These are phyloP conservation scores for Penicillium fuscoglaucum DNA, from an alignment of 2,329 filamentous ascomycete genomes.

Conservation along the genomic window DNA sequence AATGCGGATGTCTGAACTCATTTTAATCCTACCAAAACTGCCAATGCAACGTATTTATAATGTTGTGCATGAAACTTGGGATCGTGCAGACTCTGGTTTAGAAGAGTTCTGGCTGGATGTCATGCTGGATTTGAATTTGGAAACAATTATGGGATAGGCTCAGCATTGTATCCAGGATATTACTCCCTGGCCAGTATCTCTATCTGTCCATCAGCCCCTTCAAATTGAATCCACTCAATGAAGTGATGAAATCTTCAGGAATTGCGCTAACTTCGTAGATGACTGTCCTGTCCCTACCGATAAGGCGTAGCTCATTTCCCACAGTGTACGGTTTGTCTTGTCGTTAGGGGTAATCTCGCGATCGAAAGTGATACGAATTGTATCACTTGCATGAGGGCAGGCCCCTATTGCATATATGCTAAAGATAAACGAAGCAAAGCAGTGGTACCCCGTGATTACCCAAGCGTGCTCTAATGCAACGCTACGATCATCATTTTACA, in stretches of 20 bases:
- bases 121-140: conserved; percentile 26
- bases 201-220: not conserved
- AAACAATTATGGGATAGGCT: conserved; percentile 26
- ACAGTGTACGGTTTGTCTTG: too few relatives aligned
- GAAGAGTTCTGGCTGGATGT: conserved; percentile 24
- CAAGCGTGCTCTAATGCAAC: too few relatives aligned
- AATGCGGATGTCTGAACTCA: conserved; percentile 23
- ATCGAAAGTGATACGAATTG: too few relatives aligned
- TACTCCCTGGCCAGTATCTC: not conserved
- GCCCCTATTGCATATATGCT: too few relatives aligned
- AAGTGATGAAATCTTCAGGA: not conserved
- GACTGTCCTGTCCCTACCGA: too few relatives aligned
- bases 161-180: not conserved
- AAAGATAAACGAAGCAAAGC: too few relatives aligned
- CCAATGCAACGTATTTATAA: conserved; percentile 24
- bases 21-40: conserved; percentile 23
- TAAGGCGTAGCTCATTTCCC: too few relatives aligned
- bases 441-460: too few relatives aligned
- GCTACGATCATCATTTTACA: not conserved
- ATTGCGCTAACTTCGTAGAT: not conserved
- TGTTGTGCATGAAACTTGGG: conserved; percentile 24
- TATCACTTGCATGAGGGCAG: too few relatives aligned
- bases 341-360: too few relatives aligned
- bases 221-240: not conserved
- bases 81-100: conserved; percentile 21